A percentile compares a stretch with the other conserved stretches of the same genome.
These are phyloP conservation scores for Pythium phragmiticola DNA, from an alignment of 352 stramenopile genomes.

Conservation along the genomic window DNA sequence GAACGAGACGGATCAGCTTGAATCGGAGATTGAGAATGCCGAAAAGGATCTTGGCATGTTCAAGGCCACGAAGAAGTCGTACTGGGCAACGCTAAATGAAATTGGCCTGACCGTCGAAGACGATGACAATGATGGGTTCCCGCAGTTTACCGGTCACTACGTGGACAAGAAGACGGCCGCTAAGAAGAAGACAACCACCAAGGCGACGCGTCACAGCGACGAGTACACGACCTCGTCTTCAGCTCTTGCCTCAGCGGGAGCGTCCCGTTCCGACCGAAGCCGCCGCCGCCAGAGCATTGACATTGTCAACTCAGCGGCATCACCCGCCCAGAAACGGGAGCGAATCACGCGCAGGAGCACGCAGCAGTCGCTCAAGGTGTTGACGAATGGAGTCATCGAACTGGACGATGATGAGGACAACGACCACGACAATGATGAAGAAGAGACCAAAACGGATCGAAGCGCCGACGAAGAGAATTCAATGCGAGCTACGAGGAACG, in stretches of 20 bases:
- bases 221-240: constrained; percentile 11
- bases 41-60: constrained; percentile 43
- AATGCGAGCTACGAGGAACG: background rate
- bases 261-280: constrained; percentile 9
- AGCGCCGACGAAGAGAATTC: constrained; percentile 17
- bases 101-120: constrained; percentile 59
- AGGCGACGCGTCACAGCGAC: constrained; percentile 27
- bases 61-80: constrained; percentile 49
- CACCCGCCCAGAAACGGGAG: constrained; percentile 8
- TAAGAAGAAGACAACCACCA: constrained; percentile 25
- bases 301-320: background rate
- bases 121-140: constrained; percentile 55
- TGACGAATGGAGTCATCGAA: constrained; percentile 55
- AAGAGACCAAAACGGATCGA: constrained; percentile 24
- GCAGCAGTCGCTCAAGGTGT: constrained; percentile 24
- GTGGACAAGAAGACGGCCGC: constrained; percentile 30
- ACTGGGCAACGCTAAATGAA: constrained; percentile 62
- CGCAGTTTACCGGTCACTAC: constrained; percentile 50
- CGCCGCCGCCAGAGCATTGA: constrained; percentile 13
- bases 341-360: constrained; percentile 25
- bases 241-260: background rate
- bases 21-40: constrained; percentile 57
- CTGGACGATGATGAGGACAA: constrained; percentile 87
- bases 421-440: constrained; percentile 56
- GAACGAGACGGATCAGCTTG: constrained; percentile 56